phyloP scores from a whole-genome alignment of 1,284 basidiomycete genomes.

The Microbotryum saponariae region DNA sequence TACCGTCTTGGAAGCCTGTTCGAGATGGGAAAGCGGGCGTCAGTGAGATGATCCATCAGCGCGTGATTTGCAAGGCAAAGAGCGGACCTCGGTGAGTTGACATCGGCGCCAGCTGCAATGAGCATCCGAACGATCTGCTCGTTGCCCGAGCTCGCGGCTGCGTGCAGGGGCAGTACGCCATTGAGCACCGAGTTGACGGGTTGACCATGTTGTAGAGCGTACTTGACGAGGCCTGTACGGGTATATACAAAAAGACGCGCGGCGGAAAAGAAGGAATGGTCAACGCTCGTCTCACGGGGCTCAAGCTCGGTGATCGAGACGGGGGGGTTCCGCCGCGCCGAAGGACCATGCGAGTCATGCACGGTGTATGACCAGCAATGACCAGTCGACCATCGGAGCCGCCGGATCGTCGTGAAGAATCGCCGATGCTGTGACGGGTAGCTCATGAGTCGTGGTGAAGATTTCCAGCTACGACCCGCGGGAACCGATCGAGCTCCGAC shows the following conservation, averaged over 20 bases:
- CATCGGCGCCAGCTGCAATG: constrained; percentile 83
- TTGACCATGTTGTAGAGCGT: constrained; percentile 82
- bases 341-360: too few relatives aligned
- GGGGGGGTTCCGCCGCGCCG: not conserved
- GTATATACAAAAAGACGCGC: not conserved
- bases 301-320: not conserved
- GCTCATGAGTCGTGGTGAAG: too few relatives aligned
- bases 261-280: not conserved
- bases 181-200: constrained; percentile 87
- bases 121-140: constrained; percentile 74
- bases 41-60: constrained; percentile 19
- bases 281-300: too few relatives aligned
- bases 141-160: constrained; percentile 77
- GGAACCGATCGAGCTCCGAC: too few relatives aligned
- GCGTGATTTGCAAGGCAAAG: constrained; percentile 1
- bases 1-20: constrained; percentile 67
- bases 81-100: constrained; percentile 60
- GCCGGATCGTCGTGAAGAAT: too few relatives aligned
- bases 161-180: constrained; percentile 83
- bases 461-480: too few relatives aligned
- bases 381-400: too few relatives aligned
- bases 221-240: constrained; percentile 58
- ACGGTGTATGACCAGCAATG: too few relatives aligned
- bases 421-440: too few relatives aligned
- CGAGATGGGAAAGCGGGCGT: not conserved